Evolutionary conservation across 176 grass and related monocot species (phyloP), one percentile per base, ranked within the genome.

Genomic region (Ananas comosus): DNA sequence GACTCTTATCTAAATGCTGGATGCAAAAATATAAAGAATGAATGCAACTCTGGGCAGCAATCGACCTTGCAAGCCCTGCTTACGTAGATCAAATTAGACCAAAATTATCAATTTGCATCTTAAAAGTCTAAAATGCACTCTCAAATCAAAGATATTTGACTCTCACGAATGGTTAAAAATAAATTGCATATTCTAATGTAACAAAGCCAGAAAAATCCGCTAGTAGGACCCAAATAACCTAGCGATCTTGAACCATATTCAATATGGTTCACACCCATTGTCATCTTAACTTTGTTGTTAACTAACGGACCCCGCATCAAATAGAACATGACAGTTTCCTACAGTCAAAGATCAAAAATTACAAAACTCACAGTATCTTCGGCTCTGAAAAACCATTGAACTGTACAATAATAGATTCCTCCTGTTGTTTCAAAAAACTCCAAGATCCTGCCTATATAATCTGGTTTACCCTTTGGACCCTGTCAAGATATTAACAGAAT

Each of bases 311-410:
- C 4, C 18, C 4, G 9, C 33, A 24, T 14, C 18, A 65, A 75
- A 66, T 75, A 52, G 12, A 59, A 10, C 54, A 59, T 53, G 25
- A 9, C 27, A 10, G 33, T 68, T 11, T 25, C 47, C 8, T 22
- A 59, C 47, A 53, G 22, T 4, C 12, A 50, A 61, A 49, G 3
- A 21, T 50, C 33, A 21, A 51, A 73, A 58, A 63, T 69, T 28
- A 27, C 17, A 74, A 22, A 79, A 65, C 77, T 91, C 70, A 96
- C 92, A 28, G 92, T 96, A 81, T 96, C 92, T 87, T 89, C 86
- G 65, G 92, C 88, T 89, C 86, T 84, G 58, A 87, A 96, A 82
- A 96, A 92, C 92, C 92, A 96, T 57, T 96, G 92, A 8, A 75
- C 88, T 58, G 80, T 83, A 66, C 78, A 76, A 79, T 92, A 96